These are phyloP conservation scores for Lachnellula suecica DNA, from an alignment of 2,329 filamentous ascomycete genomes.

Conservation along the genomic window DNA sequence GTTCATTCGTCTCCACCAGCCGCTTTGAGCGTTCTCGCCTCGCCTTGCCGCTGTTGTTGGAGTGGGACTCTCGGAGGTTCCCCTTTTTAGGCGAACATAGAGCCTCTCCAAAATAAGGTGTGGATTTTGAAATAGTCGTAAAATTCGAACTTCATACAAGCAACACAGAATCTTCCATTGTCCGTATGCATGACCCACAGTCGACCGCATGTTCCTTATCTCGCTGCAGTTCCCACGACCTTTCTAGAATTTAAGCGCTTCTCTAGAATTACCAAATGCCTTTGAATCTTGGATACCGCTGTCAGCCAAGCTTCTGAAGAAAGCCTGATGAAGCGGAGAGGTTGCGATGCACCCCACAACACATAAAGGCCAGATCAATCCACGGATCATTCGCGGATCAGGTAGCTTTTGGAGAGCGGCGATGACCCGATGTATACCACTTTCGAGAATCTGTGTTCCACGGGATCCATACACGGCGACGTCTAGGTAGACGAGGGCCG, in stretches of 20 bases:
- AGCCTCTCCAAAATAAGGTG: no score
- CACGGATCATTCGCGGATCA: neutral
- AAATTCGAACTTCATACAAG: neutral
- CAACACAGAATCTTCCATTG: neutral
- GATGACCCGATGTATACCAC: neutral
- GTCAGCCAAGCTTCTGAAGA: neutral
- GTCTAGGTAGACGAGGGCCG: neutral
- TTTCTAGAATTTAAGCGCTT: neutral
- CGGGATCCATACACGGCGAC: neutral
- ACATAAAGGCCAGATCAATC: neutral
- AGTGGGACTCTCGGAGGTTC: no score
- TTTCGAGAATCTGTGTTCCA: neutral
- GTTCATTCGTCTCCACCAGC: no score
- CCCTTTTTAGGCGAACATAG: no score
- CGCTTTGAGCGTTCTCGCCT: no score
- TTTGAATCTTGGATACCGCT: neutral
- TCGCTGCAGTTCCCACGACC: neutral
- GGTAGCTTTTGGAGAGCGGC: neutral
- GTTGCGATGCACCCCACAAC: neutral
- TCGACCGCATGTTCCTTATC: neutral
- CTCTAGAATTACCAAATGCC: neutral
- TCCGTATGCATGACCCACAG: neutral
- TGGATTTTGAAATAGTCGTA: no score
- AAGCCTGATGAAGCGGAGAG: neutral
- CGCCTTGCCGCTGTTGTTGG: no score